Evolutionary conservation across 169 alveolate species (phyloP), one percentile per base, ranked within the genome.

Genomic region (Plasmodium berghei): DNA sequence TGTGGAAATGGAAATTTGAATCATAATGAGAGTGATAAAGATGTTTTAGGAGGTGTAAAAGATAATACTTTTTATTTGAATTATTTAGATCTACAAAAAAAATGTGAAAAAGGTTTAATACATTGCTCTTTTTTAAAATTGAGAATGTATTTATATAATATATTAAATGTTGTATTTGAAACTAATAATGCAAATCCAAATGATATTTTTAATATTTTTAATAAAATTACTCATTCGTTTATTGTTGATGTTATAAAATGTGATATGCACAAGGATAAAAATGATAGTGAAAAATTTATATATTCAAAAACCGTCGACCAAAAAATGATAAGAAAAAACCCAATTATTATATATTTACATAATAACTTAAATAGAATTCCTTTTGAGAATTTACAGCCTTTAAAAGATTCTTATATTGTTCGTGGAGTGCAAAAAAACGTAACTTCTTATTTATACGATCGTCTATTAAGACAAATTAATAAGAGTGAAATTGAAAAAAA

Each of bases 101-200:
- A 56, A 86, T 86, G 91, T 22, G 74, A 70, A 48, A 69, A 55
- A 34, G 91, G 91, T 18, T 28, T 59, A 61, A 54, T 86, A 42
- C 55, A 48, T 70, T 86, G 86, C 46, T 86, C 91, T 9, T 86
- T 86, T 54, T 52, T 86, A 59, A 71, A 72, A 48, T 62, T 86
- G 49, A 69, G 91, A 54, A 86, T 86, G 91, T 86, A 86, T 72
- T 61, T 86, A 73, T 86, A 63, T 58, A 58, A 86, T 66, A 71
- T 86, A 71, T 55, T 86, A 20, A 86, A 70, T 45, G 91, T 70
- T 42, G 48, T 86, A 16, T 86, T 86, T 63, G 91, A 86, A 72
- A 61, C 54, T 26, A 63, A 70, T 16, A 18, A 62, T 12, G 40
- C 61, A 4, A 46, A 61, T 40, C 69, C 73, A 6, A 61, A 70